These are phyloP conservation scores for Onygenales sp. DNA, from an alignment of 2,329 filamentous ascomycete genomes.

Conservation along the genomic window DNA sequence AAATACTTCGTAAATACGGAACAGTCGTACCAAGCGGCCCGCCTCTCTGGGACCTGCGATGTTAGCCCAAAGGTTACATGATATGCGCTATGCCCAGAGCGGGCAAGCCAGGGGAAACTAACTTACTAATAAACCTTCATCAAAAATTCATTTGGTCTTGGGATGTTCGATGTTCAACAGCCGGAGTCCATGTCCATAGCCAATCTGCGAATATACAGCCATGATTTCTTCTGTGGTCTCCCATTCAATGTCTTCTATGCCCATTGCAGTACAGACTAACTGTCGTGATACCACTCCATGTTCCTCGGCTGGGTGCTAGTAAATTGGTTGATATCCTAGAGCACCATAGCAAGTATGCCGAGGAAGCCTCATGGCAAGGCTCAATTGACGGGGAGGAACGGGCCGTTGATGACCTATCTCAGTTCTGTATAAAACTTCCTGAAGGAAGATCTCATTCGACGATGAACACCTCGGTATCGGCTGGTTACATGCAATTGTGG, in stretches of 20 bases:
- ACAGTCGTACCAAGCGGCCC: not conserved
- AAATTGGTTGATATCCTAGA: no score
- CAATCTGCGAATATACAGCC: not conserved
- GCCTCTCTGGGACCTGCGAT: not conserved
- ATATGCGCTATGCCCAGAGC: not conserved
- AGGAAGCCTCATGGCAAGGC: not conserved
- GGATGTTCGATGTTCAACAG: not conserved
- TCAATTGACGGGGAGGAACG: no score
- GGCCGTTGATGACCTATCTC: no score
- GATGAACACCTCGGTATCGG: no score
- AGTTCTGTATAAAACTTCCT: no score
- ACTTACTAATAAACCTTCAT: not conserved
- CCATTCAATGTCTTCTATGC: not conserved
- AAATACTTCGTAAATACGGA: not conserved
- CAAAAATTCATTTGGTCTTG: not conserved
- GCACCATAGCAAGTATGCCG: no score
- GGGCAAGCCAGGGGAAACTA: not conserved
- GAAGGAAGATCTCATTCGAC: no score
- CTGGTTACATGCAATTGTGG: no score
- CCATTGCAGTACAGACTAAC: not conserved
- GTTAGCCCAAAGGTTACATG: not conserved
- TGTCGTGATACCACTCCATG: not conserved
- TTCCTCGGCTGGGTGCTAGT: no score
- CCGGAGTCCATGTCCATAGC: not conserved
- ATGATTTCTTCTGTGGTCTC: not conserved